Conservation (phyloP, 352 stramenopile genomes). For the Pythium aquatile region DNA sequence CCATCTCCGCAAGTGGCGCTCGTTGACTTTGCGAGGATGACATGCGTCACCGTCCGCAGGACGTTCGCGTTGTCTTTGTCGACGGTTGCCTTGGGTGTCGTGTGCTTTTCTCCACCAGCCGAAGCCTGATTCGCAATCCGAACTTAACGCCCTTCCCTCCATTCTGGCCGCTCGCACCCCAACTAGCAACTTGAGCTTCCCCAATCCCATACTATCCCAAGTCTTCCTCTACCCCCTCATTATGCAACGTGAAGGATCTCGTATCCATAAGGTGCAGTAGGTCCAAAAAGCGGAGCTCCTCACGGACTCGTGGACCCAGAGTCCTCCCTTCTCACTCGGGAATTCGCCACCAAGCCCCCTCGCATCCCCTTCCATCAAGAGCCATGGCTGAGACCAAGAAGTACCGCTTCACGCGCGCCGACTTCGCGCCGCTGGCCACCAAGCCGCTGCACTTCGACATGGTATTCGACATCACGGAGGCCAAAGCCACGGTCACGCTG, state of each 20-base stretch:
- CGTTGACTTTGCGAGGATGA: neutral
- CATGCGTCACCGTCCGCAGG: slow-evolving; percentile 12
- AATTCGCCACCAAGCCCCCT: slow-evolving; percentile 21
- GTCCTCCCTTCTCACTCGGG: slow-evolving; percentile 20
- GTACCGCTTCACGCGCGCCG: slow-evolving; percentile 67
- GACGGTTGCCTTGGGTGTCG: slow-evolving; percentile 12
- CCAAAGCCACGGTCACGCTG: slow-evolving; percentile 58
- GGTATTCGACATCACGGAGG: slow-evolving; percentile 74
- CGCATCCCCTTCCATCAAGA: neutral
- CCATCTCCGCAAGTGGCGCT: neutral
- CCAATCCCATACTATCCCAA: neutral
- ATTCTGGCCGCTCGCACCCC: slow-evolving; percentile 4
- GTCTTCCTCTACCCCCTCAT: slow-evolving; percentile 1
- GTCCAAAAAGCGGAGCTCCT: neutral
- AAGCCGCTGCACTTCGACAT: slow-evolving; percentile 80
- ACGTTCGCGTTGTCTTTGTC: slow-evolving; percentile 22
- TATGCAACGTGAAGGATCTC: slow-evolving; percentile 13
- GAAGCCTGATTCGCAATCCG: slow-evolving; percentile 22
- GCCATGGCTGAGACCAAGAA: slow-evolving; percentile 38
- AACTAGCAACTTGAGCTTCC: slow-evolving; percentile 11
- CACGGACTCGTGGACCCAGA: neutral
- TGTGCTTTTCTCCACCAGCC: neutral
- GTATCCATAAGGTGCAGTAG: slow-evolving; percentile 13
- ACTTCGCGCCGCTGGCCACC: slow-evolving; percentile 64
- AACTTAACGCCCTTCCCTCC: slow-evolving; percentile 14